Percentiles rank a stretch among this genome's conserved stretches.
Conservation (phyloP, 805 yeast species). For the Grigorovia transvaalensis region DNA sequence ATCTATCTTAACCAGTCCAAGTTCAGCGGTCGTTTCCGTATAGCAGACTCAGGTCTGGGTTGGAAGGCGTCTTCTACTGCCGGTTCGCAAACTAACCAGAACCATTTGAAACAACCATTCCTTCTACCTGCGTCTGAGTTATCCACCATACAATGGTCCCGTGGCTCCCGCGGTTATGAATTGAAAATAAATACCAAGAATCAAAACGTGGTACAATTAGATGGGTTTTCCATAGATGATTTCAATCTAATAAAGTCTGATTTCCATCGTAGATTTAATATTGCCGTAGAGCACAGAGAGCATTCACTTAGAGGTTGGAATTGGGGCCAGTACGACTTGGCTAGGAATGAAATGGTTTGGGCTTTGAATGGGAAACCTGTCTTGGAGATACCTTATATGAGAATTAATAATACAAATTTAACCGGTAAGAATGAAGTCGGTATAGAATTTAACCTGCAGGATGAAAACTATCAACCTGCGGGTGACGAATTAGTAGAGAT, state of each 20-base stretch:
- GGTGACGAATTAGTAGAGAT: constrained; percentile 96
- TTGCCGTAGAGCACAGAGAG: constrained; percentile 71
- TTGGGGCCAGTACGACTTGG: constrained; percentile 93
- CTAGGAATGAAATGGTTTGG: constrained; percentile 82
- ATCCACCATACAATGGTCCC: constrained; percentile 74
- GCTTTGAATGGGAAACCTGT: constrained; percentile 79
- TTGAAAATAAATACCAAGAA: constrained; percentile 81
- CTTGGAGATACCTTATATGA: constrained; percentile 79
- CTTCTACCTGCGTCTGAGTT: constrained; percentile 81
- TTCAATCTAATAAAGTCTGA: constrained; percentile 73
- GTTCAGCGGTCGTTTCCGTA: constrained; percentile 78
- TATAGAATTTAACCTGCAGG: constrained; percentile 62
- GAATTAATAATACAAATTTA: constrained; percentile 74
- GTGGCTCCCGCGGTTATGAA: constrained; percentile 89
- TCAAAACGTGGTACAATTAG: constrained; percentile 75
- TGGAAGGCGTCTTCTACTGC: constrained; percentile 61
- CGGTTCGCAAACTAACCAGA: constrained; percentile 31
- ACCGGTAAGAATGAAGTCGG: constrained; percentile 93
- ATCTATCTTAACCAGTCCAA: constrained; percentile 83
- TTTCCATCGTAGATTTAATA: constrained; percentile 62
- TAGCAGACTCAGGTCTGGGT: constrained; percentile 94
- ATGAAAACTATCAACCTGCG: constrained; percentile 47
- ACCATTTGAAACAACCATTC: constrained; percentile 53
- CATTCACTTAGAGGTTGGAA: constrained; percentile 98
- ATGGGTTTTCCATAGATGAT: constrained; percentile 85